Percentiles rank a stretch among this genome's conserved stretches.
These are phyloP conservation scores for Eragrostis nindensis DNA, from an alignment of 176 grass and related monocot genomes.

Conservation along the genomic window DNA sequence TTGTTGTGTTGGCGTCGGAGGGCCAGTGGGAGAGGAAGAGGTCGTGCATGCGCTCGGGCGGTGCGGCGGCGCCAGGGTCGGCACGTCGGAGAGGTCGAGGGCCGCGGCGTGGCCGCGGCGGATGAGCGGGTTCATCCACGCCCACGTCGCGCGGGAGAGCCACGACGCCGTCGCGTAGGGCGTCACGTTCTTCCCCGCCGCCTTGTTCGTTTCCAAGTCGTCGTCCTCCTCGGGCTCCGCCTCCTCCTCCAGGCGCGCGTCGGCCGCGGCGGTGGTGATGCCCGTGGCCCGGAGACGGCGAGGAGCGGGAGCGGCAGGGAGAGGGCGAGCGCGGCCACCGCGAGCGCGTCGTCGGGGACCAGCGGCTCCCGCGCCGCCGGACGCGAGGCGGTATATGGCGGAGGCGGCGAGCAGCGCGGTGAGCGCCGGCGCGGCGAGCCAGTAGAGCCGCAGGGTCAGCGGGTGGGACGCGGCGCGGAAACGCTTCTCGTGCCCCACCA, in stretches of 20 bases:
- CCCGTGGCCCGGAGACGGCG: constrained; percentile 54
- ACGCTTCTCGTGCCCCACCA: constrained; percentile 66
- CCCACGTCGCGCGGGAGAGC: constrained; percentile 60
- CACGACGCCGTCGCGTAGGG: constrained; percentile 64
- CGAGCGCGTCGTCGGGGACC: constrained; percentile 57
- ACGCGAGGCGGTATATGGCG: constrained; percentile 50
- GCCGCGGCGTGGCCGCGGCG: constrained; percentile 53
- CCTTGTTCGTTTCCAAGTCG: not conserved
- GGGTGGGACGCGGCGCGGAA: constrained; percentile 64
- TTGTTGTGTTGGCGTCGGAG: constrained; percentile 28
- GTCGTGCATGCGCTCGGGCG: constrained; percentile 70
- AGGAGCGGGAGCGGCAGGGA: constrained; percentile 58
- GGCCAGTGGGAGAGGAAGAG: constrained; percentile 74
- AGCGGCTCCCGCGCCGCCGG: constrained; percentile 6
- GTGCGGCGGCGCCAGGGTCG: constrained; percentile 58
- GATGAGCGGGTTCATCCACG: constrained; percentile 93
- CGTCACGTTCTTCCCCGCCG: constrained; percentile 43
- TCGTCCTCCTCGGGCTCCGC: not conserved
- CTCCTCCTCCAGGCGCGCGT: not conserved
- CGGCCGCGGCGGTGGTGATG: not conserved
- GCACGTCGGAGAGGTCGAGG: constrained; percentile 73
- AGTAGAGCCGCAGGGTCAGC: constrained; percentile 68
- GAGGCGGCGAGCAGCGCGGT: constrained; percentile 56
- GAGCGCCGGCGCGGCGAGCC: constrained; percentile 55
- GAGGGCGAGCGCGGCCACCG: constrained; percentile 54